Conservation (phyloP, 2,329 filamentous ascomycete genomes). For the Pseudogymnoascus sp. region DNA sequence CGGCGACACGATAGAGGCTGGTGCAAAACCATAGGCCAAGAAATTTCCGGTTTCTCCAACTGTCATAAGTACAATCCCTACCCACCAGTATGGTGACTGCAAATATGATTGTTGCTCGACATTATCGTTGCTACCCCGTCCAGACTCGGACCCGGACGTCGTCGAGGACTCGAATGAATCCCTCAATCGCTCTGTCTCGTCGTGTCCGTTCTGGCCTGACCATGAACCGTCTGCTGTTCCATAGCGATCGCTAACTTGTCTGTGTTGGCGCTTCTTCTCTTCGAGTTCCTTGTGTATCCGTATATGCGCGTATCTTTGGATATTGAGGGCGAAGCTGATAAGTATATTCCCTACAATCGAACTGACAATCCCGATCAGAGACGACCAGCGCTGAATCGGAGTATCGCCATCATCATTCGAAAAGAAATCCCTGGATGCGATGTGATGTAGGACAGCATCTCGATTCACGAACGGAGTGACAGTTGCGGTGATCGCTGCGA, state of each 20-base stretch:
- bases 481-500: background rate
- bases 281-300: conserved; percentile 66
- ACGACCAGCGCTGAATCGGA: conserved; percentile 69
- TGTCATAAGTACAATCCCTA: conserved; percentile 85
- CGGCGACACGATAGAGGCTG: conserved; percentile 93
- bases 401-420: conserved; percentile 32
- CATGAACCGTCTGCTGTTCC: conserved; percentile 32
- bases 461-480: background rate
- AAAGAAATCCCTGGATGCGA: background rate
- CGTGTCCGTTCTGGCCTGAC: conserved; percentile 27
- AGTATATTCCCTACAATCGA: conserved; percentile 89
- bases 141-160: conserved; percentile 26
- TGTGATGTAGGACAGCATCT: conserved; percentile 6
- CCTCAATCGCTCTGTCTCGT: conserved; percentile 46
- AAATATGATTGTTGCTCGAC: conserved; percentile 56
- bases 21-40: conserved; percentile 92
- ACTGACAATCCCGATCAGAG: conserved; percentile 87
- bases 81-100: conserved; percentile 92
- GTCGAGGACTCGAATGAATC: conserved; percentile 41
- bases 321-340: conserved; percentile 92
- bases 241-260: conserved; percentile 40
- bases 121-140: conserved; percentile 30
- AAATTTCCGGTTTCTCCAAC: conserved; percentile 95
- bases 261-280: conserved; percentile 48
- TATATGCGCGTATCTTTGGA: conserved; percentile 92